Evolutionary conservation across 345 rosid genomes (phyloP).

Genomic region (Populus simonii): DNA sequence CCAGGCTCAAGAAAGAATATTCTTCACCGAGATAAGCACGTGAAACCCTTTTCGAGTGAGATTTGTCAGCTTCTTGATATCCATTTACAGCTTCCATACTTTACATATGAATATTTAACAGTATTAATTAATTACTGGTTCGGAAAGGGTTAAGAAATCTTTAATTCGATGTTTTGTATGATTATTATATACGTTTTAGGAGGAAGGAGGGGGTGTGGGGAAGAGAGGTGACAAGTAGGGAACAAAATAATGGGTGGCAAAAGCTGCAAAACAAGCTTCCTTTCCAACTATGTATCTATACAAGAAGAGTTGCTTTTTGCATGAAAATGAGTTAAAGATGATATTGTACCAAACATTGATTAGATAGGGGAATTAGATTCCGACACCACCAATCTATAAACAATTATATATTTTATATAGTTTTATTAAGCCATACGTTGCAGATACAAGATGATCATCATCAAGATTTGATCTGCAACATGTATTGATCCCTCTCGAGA

Average conservation of each 20-base stretch:
- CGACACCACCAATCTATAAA: conserved; percentile 28
- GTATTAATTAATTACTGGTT: background rate
- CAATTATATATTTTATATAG: background rate
- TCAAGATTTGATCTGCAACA: background rate
- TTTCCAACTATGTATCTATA: conserved; percentile 20
- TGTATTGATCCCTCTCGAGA: background rate
- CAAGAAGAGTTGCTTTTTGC: conserved; percentile 32
- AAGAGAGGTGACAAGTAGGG: conserved; percentile 20
- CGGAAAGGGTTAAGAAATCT: background rate
- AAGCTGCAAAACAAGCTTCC: conserved; percentile 35
- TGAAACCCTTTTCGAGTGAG: conserved; percentile 5
- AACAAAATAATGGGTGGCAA: conserved; percentile 23
- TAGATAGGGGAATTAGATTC: conserved; percentile 53
- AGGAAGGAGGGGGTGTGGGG: conserved; percentile 18
- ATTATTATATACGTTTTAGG: background rate
- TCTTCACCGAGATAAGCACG: conserved; percentile 10
- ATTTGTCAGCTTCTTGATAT: conserved; percentile 12
- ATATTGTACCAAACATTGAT: conserved; percentile 31
- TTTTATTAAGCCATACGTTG: background rate
- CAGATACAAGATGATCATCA: background rate
- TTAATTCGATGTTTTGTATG: background rate
- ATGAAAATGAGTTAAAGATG: conserved; percentile 39
- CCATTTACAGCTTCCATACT: background rate
- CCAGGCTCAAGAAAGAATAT: conserved; percentile 15
- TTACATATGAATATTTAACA: background rate